Evolutionary conservation across 2,329 filamentous ascomycete genomes (phyloP).

Genomic region (Chaetomiaceae sp.): DNA sequence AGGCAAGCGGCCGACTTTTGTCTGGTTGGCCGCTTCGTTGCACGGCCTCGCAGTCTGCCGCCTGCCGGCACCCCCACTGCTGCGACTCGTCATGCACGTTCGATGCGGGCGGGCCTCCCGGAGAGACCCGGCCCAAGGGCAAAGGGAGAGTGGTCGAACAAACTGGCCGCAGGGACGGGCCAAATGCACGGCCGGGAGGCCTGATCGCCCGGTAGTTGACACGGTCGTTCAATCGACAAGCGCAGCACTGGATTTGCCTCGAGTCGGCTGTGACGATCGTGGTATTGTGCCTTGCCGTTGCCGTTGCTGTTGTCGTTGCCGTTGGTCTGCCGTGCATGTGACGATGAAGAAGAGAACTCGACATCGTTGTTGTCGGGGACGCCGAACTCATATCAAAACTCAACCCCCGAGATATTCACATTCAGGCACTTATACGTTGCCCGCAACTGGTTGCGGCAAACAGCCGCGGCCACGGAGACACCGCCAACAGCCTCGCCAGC

Average conservation of each 20-base stretch:
- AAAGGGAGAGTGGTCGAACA: background rate
- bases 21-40: background rate
- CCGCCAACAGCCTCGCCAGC: too few species aligned
- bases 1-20: background rate
- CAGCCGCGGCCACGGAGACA: too few species aligned
- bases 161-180: background rate
- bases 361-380: background rate
- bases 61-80: too few species aligned
- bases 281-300: background rate
- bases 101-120: constrained; percentile 2
- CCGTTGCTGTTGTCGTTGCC: too few species aligned
- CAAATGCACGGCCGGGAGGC: constrained; percentile 1
- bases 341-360: too few species aligned
- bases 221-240: background rate
- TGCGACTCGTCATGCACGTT: background rate
- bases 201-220: background rate
- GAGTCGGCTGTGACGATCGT: background rate
- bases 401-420: too few species aligned
- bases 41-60: background rate
- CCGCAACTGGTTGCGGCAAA: too few species aligned
- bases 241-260: too few species aligned
- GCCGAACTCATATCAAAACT: background rate
- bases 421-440: too few species aligned
- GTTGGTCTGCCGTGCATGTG: too few species aligned
- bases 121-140: background rate